Evolutionary conservation across 2,329 filamentous ascomycete genomes (phyloP), one percentile per base, ranked within the genome.

Genomic region (Mariannaea elegans): DNA sequence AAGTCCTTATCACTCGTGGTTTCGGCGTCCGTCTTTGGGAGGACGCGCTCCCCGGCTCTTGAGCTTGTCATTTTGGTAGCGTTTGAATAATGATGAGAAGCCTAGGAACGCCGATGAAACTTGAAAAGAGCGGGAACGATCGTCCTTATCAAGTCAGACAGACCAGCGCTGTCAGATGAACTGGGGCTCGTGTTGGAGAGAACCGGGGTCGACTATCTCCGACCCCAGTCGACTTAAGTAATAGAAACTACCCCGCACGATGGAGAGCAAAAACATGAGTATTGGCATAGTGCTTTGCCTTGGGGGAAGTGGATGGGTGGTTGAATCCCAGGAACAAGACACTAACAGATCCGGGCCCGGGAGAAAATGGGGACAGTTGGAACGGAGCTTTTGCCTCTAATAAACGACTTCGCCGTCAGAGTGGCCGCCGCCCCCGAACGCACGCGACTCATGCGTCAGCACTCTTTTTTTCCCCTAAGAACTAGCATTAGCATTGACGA

Each of bases 171-270:
- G 13, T 23, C 23, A 23, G 9, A 32, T 21, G 45, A 38, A 48
- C 47, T 46, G n/a, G 39, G 42, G 23, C 48, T 16, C 23, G 18
- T 13, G 24, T 49, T 49, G 32, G 38, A n/a, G 27, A 42, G 44
- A 54, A 36, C 56, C 45, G 50, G 56, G 56, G 56, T 59, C 24
- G 50, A 36, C 50, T 59, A 59, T 59, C 56, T 59, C 23, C 27
- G 21, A 46, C 52, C 59, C 59, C 45, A 39, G 47, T 49, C 45
- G 32, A 16, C 4, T 62, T 69, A 61, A 59, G 59, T 68, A 68
- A 69, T 65, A 42, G 59, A 70, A 69, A 69, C 61, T 70, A 68
- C 67, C 67, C 67, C 67, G 67, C 67, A 65, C 58, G 38, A 59
- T 59, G 46, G 41, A 31, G 42, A 39, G 24, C 12, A 31, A 19